These are phyloP conservation scores for Helianthus tuberosus DNA, from an alignment of 129 eudicot species.

Conservation along the genomic window DNA sequence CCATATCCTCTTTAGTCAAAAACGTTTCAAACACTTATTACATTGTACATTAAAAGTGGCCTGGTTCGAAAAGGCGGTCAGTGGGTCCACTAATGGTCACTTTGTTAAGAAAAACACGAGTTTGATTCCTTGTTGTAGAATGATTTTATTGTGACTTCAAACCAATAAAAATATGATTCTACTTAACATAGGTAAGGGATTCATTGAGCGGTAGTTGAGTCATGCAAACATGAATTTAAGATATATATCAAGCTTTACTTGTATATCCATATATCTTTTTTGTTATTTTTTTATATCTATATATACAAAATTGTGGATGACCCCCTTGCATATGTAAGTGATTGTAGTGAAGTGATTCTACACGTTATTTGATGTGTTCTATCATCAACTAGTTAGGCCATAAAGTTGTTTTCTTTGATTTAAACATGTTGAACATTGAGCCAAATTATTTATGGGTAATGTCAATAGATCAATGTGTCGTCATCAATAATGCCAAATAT, in stretches of 20 bases:
- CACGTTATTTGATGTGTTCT: not conserved
- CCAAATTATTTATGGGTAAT: conserved; percentile 20
- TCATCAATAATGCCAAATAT: conserved; percentile 18
- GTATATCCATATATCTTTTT: not conserved
- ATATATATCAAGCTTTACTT: not conserved
- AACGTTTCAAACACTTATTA: not conserved
- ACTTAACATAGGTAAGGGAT: not conserved
- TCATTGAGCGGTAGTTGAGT: not conserved
- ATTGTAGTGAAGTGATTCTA: not conserved
- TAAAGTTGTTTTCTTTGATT: conserved; percentile 11
- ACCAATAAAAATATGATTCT: too few relatives aligned
- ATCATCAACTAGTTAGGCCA: conserved; percentile 7
- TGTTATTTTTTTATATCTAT: too few relatives aligned
- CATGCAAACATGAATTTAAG: not conserved
- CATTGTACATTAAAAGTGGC: not conserved
- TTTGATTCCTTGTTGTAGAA: too few relatives aligned
- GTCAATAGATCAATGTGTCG: conserved; percentile 11
- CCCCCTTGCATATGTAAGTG: not conserved
- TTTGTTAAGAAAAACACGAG: too few relatives aligned
- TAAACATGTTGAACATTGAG: conserved; percentile 14
- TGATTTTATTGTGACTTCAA: too few relatives aligned
- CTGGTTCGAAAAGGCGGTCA: too few relatives aligned
- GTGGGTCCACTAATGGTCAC: too few relatives aligned
- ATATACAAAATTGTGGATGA: not conserved
- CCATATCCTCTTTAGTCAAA: not conserved